phyloP scores from a whole-genome alignment of 352 stramenopile species.

The Phytophthora niederhauseri region DNA sequence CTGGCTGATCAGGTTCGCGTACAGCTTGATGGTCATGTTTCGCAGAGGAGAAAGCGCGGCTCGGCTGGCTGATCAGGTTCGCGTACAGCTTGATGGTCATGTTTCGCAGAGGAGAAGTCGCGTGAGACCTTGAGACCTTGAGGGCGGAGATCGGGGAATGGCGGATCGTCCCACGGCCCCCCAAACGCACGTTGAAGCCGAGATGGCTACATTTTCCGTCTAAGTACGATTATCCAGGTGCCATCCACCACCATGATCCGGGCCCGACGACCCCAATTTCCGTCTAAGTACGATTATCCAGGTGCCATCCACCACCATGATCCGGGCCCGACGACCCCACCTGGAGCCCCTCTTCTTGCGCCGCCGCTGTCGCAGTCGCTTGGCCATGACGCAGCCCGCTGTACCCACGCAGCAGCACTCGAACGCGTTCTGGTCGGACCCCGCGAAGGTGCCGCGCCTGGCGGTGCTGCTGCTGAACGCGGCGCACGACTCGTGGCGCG shows the following conservation, averaged over 20 bases:
- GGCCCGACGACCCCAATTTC: background rate
- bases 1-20: constrained; percentile 41
- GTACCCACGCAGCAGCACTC: constrained; percentile 44
- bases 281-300: background rate
- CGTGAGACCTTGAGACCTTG: background rate
- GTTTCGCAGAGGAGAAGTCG: background rate
- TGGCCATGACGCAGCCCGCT: background rate
- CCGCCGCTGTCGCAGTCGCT: background rate
- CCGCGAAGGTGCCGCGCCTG: constrained; percentile 43
- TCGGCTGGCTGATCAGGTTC: constrained; percentile 39
- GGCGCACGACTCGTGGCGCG: constrained; percentile 49
- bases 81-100: constrained; percentile 41
- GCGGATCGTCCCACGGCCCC: background rate
- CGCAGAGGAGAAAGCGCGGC: background rate
- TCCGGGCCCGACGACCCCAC: too few relatives aligned
- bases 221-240: background rate
- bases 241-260: background rate
- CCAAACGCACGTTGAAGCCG: background rate
- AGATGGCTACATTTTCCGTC: background rate
- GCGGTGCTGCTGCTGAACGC: constrained; percentile 74
- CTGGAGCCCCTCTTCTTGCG: background rate
- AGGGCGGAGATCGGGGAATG: background rate
- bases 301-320: background rate
- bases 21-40: constrained; percentile 39
- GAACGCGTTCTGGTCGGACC: constrained; percentile 61